Evolutionary conservation across 768 basidiomycete genomes (phyloP), one percentile per base, ranked within the genome.

Genomic region (Cystofilobasidium macerans): DNA sequence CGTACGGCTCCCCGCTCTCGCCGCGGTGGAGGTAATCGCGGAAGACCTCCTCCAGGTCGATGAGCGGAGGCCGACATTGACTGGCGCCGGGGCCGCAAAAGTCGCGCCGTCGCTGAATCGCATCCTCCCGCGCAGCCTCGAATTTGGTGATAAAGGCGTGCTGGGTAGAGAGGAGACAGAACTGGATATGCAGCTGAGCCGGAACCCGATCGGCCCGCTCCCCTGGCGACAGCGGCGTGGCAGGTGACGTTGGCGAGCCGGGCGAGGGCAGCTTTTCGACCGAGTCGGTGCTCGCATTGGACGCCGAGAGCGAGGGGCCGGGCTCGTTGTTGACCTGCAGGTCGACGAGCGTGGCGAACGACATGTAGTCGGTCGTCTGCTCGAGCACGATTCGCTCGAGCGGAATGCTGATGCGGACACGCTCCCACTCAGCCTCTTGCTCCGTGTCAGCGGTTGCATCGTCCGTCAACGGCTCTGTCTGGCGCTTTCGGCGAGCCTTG

Each of bases 171-270:
- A 76, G 66, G 14, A 76, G 69, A 3, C 71, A 74, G 26, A 76
- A 71, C 47, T 74, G 75, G 65, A 77, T 71, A 26, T 69, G 70
- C 61, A 73, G n/a, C n/a, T n/a, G n/a, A n/a, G n/a, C n/a, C n/a
- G n/a, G n/a, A n/a, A n/a, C n/a, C n/a, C n/a, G n/a, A n/a, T n/a
- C n/a, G n/a, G n/a, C n/a, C n/a, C n/a, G 38, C 38, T 40, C 9
- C 38, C 16, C 16, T 9, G 40, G 47, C 51, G n/a, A 24, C 36
- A 18, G 26, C 22, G 28, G 26, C 40, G 8, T 40, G 8, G 38
- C n/a, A n/a, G n/a, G n/a, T n/a, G n/a, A n/a, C n/a, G n/a, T n/a
- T n/a, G n/a, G n/a, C n/a, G n/a, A n/a, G n/a, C n/a, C n/a, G n/a
- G n/a, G n/a, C n/a, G n/a, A n/a, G n/a, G n/a, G n/a, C n/a, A 36